Conservation (phyloP, 2,329 filamentous ascomycete genomes). For the Xylariales sp. region DNA sequence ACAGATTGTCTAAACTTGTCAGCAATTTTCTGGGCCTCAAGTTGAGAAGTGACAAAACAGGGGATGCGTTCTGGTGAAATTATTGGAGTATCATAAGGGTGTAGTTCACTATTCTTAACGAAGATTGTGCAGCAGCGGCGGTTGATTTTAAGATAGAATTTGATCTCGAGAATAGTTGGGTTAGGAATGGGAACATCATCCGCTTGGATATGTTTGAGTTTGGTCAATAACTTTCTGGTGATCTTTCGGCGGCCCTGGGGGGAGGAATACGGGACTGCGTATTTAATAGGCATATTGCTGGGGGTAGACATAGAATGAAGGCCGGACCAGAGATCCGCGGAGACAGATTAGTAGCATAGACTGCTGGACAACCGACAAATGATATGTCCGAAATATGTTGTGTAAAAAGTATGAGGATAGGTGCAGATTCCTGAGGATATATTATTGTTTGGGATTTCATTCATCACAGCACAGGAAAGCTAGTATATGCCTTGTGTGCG, state of each 20-base stretch:
- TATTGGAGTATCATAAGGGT: not conserved
- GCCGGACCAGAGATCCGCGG: not conserved
- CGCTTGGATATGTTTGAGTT: constrained; percentile 43
- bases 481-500: not conserved
- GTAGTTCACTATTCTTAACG: constrained; percentile 8
- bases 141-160: constrained; percentile 42
- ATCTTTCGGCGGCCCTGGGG: constrained; percentile 33
- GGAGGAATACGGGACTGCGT: constrained; percentile 24
- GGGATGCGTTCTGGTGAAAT: constrained; percentile 43
- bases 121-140: constrained; percentile 33
- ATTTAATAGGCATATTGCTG: constrained; percentile 27
- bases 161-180: constrained; percentile 44
- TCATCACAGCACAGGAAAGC: not conserved
- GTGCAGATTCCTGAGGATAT: not conserved
- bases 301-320: constrained; percentile 23
- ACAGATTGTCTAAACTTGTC: constrained; percentile 48
- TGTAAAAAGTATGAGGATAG: not conserved
- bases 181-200: constrained; percentile 43
- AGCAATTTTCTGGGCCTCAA: constrained; percentile 54
- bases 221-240: constrained; percentile 36
- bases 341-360: constrained; percentile 5
- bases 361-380: not conserved
- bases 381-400: not conserved
- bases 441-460: not conserved
- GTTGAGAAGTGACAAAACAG: constrained; percentile 55